Conservation (phyloP, 2,329 filamentous ascomycete genomes). For the Nemania sp. region DNA sequence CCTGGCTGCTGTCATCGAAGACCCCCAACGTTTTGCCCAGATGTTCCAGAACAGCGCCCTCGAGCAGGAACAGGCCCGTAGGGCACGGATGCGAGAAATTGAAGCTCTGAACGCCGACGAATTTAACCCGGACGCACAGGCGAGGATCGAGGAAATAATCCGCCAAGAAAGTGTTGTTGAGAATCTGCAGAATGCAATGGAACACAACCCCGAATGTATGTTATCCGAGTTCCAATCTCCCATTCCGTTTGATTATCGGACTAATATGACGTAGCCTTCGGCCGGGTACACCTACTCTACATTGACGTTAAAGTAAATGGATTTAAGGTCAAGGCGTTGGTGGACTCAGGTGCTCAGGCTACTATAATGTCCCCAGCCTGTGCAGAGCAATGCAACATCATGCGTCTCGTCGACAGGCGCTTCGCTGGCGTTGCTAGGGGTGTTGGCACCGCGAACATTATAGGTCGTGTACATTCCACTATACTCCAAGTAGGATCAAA, state of each 20-base stretch:
- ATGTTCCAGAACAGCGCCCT: slow-evolving; percentile 76
- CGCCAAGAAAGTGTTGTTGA: slow-evolving; percentile 93
- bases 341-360: slow-evolving; percentile 96
- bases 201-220: slow-evolving; percentile 95
- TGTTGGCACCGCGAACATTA: slow-evolving; percentile 93
- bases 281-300: slow-evolving; percentile 94
- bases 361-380: slow-evolving; percentile 98
- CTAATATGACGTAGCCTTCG: slow-evolving; percentile 76
- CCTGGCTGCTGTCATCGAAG: slow-evolving; percentile 79
- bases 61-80: slow-evolving; percentile 77
- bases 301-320: slow-evolving; percentile 96
- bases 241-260: slow-evolving; percentile 23
- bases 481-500: slow-evolving; percentile 92
- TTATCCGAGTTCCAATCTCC: slow-evolving; percentile 32
- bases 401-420: slow-evolving; percentile 92
- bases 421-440: slow-evolving; percentile 93
- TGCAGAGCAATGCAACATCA: slow-evolving; percentile 92
- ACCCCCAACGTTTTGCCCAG: slow-evolving; percentile 80
- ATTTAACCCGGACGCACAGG: slow-evolving; percentile 92
- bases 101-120: slow-evolving; percentile 90
- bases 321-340: slow-evolving; percentile 91
- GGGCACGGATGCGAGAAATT: slow-evolving; percentile 84
- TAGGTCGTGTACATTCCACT: slow-evolving; percentile 94
- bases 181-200: slow-evolving; percentile 95
- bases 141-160: slow-evolving; percentile 96